Percentiles rank a stretch among this genome's conserved stretches.
phyloP scores from a whole-genome alignment of 2,329 filamentous ascomycete genomes.

The Colletotrichum cereale region DNA sequence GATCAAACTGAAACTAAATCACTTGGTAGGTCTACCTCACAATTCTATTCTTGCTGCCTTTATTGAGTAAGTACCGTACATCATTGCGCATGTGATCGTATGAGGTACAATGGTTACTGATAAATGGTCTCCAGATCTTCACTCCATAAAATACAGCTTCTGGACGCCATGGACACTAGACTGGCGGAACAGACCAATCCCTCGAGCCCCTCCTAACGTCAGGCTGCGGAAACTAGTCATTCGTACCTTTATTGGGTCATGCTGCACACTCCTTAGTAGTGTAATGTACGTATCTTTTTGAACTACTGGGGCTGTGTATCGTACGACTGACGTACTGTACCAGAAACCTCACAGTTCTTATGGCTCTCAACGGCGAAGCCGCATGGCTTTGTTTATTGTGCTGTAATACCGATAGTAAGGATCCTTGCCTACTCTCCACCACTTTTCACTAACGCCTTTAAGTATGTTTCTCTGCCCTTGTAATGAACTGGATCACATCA shows the following conservation, averaged over 20 bases:
- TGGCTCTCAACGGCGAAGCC: constrained; percentile 23
- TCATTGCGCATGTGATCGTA: too few species aligned
- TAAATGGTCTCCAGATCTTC: not conserved
- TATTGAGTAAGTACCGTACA: constrained; percentile 8
- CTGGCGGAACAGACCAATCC: constrained; percentile 26
- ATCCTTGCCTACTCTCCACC: accelerated
- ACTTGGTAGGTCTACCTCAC: constrained; percentile 25
- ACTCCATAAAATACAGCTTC: constrained; percentile 34
- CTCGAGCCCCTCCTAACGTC: constrained; percentile 24
- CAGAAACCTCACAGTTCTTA: constrained; percentile 23
- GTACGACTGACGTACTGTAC: not conserved
- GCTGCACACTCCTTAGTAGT: constrained; percentile 26
- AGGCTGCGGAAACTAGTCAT: constrained; percentile 28
- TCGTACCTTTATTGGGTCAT: constrained; percentile 33
- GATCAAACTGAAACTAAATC: not conserved
- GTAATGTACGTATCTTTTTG: constrained; percentile 4
- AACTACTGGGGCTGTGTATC: accelerated
- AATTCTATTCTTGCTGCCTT: constrained; percentile 26
- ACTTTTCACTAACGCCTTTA: not conserved
- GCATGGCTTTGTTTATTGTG: constrained; percentile 34
- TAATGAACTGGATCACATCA: constrained; percentile 36
- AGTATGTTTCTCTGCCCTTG: constrained; percentile 33
- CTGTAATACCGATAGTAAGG: constrained; percentile 32
- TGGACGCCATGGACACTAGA: constrained; percentile 38
- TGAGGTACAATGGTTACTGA: not conserved